Evolutionary conservation across 345 rosid genomes (phyloP), one percentile per base, ranked within the genome.

Genomic region (Gynandropsis gynandra): DNA sequence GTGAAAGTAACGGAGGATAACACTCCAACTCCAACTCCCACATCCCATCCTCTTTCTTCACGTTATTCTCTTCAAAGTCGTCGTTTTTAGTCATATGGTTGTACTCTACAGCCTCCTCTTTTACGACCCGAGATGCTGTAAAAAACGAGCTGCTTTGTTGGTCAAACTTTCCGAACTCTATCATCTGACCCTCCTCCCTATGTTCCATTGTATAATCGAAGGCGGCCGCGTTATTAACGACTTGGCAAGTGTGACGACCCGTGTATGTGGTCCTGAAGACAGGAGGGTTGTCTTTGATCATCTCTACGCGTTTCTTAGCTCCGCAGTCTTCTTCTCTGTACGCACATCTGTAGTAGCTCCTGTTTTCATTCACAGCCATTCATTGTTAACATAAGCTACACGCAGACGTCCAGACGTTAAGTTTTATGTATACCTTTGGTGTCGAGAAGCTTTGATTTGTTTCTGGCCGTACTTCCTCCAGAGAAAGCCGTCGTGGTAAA

Each of bases 401-500:
- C n/a, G n/a, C n/a, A n/a, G n/a, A n/a, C n/a, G n/a, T n/a, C n/a
- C n/a, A 24, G 29, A 24, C 29, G 5, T 24, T 24, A 5, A 24
- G 12, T 39, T 13, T 9, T 16, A 50, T 35, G 10, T n/a, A 17
- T 72, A 70, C 78, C 85, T 69, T 14, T 77, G 80, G 61, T 61
- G 61, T 8, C 59, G 31, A 11, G 74, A 55, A 42, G 64, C 59
- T 35, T 56, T 77, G 66, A 80, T 80, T 11, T 63, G 47, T 44
- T 76, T 80, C 67, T 80, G 78, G 1, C 82, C 85, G 41, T 80
- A 80, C 61, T 80, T 80, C 47, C 85, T 69, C 85, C 85, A 80
- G 4, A 59, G 70, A 56, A 47, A 54, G 11, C 74, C 82, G 42
- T 80, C 85, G 42, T 74, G 76, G 61, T 66, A 66, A 11, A 56